Evolutionary conservation across 2,329 filamentous ascomycete species (phyloP).

Genomic region (Rhinocladiella similis): DNA sequence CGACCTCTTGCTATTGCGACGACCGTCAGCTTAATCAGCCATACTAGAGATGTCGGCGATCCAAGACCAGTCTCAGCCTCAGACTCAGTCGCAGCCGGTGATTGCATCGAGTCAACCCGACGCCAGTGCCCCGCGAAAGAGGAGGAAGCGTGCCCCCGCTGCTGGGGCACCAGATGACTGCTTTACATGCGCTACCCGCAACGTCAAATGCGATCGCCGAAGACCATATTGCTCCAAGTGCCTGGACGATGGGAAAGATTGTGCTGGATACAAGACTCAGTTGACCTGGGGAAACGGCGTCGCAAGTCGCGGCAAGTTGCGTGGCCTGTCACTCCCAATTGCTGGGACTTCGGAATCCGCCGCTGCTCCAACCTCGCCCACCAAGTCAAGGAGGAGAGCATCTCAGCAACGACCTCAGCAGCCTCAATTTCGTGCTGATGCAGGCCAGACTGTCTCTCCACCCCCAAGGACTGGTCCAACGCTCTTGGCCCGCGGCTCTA

Average conservation of each 20-base stretch:
- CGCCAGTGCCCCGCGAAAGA: slow-evolving; percentile 51
- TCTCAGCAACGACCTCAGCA: slow-evolving; percentile 7
- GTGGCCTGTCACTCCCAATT: slow-evolving; percentile 76
- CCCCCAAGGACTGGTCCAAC: not conserved
- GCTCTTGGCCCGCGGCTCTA: slow-evolving; percentile 1
- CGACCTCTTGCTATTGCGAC: not conserved
- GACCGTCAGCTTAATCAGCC: not conserved
- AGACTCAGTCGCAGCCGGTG: not conserved
- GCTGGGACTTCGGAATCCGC: slow-evolving; percentile 43
- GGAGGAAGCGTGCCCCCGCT: slow-evolving; percentile 82
- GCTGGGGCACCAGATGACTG: slow-evolving; percentile 92
- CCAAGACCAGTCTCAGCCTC: slow-evolving; percentile 6
- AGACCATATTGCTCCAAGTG: slow-evolving; percentile 95
- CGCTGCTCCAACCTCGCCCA: slow-evolving; percentile 1
- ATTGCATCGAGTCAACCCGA: slow-evolving; percentile 5
- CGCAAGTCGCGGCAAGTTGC: slow-evolving; percentile 89
- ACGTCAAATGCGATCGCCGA: slow-evolving; percentile 83
- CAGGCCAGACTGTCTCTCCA: not conserved
- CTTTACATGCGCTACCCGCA: slow-evolving; percentile 85
- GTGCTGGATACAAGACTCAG: slow-evolving; percentile 93
- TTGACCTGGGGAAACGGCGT: slow-evolving; percentile 96
- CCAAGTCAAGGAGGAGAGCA: slow-evolving; percentile 15
- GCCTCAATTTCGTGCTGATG: not conserved
- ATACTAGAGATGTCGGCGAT: slow-evolving; percentile 9
- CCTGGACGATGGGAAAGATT: slow-evolving; percentile 86